These are phyloP conservation scores for Xerocomellus amylosporus DNA, from an alignment of 768 basidiomycete genomes.

Conservation along the genomic window DNA sequence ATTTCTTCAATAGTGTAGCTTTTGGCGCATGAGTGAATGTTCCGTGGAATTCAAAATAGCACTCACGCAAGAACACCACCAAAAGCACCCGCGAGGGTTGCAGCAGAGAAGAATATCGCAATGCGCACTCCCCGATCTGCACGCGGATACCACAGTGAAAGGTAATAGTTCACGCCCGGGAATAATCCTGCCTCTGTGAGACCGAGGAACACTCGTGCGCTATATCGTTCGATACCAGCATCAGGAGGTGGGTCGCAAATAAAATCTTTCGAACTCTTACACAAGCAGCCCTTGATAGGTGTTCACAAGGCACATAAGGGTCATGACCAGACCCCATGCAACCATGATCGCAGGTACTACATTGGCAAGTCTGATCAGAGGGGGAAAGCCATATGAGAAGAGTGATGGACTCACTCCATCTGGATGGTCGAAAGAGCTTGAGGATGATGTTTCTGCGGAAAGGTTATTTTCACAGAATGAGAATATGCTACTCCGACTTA, in stretches of 20 bases:
- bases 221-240: constrained; percentile 6
- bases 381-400: neutral
- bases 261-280: constrained; percentile 20
- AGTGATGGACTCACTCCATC: constrained; percentile 30
- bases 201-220: constrained; percentile 44
- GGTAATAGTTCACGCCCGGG: constrained; percentile 40
- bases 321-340: constrained; percentile 39
- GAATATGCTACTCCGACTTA: constrained; percentile 16
- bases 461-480: neutral
- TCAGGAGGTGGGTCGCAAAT: neutral
- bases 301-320: constrained; percentile 38
- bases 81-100: constrained; percentile 52
- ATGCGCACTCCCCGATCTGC: constrained; percentile 55
- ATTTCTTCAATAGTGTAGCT: constrained; percentile 35
- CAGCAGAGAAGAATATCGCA: constrained; percentile 64
- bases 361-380: constrained; percentile 9
- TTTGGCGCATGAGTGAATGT: neutral
- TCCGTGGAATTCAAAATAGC: neutral
- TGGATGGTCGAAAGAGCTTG: constrained; percentile 34
- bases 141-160: constrained; percentile 59
- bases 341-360: constrained; percentile 41
- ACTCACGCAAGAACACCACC: constrained; percentile 48
- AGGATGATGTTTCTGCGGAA: constrained; percentile 34
- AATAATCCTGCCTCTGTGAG: constrained; percentile 46
- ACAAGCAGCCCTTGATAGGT: constrained; percentile 27